These are phyloP conservation scores for Tetraselmis striata DNA, from an alignment of 139 green algal genomes.

Conservation along the genomic window DNA sequence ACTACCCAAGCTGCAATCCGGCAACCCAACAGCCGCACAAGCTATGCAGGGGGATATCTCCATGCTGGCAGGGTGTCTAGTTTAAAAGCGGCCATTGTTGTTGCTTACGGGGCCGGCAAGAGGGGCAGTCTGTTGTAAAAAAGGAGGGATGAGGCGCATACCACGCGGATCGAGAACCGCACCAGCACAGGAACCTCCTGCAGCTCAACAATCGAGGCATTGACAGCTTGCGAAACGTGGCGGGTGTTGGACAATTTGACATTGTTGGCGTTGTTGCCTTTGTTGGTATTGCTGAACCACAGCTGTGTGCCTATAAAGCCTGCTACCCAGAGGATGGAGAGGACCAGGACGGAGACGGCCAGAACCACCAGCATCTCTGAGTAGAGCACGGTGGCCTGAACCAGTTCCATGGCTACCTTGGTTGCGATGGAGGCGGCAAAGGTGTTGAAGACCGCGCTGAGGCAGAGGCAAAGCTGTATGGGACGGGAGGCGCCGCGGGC, in stretches of 20 bases:
- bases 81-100: no score
- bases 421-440: background rate
- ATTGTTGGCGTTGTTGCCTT: no score
- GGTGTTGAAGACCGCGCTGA: background rate
- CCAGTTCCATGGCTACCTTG: background rate
- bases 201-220: background rate
- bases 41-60: no score
- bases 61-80: no score
- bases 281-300: background rate
- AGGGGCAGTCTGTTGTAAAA: background rate
- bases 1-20: no score
- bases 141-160: background rate
- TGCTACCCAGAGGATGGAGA: background rate
- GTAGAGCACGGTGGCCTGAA: background rate
- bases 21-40: no score
- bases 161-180: background rate
- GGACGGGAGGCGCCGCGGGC: background rate
- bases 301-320: background rate
- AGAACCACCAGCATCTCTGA: background rate
- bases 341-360: background rate
- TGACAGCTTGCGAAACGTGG: background rate
- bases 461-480: background rate
- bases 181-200: background rate
- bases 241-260: background rate
- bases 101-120: no score